Evolutionary conservation across 78 protist genomes (phyloP).

Genomic region (Tieghemostelium lacteum): DNA sequence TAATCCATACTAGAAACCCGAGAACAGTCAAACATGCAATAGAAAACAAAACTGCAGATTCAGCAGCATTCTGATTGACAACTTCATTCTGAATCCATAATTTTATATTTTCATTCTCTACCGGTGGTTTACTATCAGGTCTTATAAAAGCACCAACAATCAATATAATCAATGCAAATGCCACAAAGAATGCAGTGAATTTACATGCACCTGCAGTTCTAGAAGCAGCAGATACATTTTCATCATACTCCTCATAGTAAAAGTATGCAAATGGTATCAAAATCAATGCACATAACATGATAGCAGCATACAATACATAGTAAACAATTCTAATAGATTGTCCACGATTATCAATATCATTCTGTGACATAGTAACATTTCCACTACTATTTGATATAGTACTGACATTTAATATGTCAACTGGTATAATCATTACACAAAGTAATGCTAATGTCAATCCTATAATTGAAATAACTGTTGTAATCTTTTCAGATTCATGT

Average conservation of each 20-base stretch:
- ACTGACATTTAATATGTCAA: conserved; percentile 63
- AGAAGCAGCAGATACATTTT: conserved; percentile 47
- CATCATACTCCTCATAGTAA: conserved; percentile 81
- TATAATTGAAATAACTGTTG: conserved; percentile 58
- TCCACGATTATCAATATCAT: conserved; percentile 6
- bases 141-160: conserved; percentile 76
- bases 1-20: conserved; percentile 57
- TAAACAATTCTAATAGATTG: conserved; percentile 32
- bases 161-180: conserved; percentile 55
- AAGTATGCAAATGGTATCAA: conserved; percentile 83
- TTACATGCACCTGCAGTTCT: conserved; percentile 63
- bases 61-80: conserved; percentile 39
- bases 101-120: conserved; percentile 24
- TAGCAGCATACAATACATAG: conserved; percentile 65
- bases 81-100: conserved; percentile 57
- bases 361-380: neutral
- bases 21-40: conserved; percentile 51
- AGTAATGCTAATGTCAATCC: conserved; percentile 56
- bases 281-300: conserved; percentile 49
- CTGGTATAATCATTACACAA: conserved; percentile 80
- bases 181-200: conserved; percentile 67
- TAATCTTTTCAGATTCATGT: conserved; percentile 63
- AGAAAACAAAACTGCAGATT: conserved; percentile 47
- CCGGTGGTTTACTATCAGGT: conserved; percentile 17
- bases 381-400: conserved; percentile 64